Conservation (phyloP, 1,139 yeast genomes). For the Groenewaldozyma auringiensis region DNA sequence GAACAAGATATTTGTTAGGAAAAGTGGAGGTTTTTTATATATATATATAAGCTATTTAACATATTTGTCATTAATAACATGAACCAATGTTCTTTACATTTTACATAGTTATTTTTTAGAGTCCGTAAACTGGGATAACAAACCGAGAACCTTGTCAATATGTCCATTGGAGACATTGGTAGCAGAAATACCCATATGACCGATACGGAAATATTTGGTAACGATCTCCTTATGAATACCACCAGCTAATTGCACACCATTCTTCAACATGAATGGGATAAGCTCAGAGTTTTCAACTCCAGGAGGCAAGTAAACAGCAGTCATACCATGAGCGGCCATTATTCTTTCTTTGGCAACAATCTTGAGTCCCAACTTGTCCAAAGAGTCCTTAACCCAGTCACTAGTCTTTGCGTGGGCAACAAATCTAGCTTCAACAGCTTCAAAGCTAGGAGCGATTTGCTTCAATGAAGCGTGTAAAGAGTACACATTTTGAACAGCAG, state of each 20-base stretch:
- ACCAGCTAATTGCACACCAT: constrained; percentile 82
- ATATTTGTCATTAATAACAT: too few species aligned
- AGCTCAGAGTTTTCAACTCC: constrained; percentile 62
- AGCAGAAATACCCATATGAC: constrained; percentile 83
- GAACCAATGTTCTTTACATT: too few species aligned
- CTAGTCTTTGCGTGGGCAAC: constrained; percentile 57
- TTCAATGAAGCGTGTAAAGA: constrained; percentile 72
- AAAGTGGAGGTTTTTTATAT: too few species aligned
- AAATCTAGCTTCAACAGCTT: constrained; percentile 54
- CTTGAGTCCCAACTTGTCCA: constrained; percentile 51
- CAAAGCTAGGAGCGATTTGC: constrained; percentile 51
- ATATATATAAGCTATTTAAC: not conserved
- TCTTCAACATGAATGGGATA: constrained; percentile 46
- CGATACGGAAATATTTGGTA: constrained; percentile 81
- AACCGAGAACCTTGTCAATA: constrained; percentile 18
- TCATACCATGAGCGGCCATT: constrained; percentile 79
- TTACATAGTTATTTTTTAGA: not conserved
- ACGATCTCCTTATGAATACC: constrained; percentile 82
- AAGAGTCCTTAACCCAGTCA: constrained; percentile 52
- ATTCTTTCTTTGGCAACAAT: constrained; percentile 53
- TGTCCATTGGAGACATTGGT: constrained; percentile 41
- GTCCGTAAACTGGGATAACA: constrained; percentile 1
- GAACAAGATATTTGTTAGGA: too few species aligned
- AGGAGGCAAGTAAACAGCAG: constrained; percentile 81
- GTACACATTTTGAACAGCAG: constrained; percentile 79